These are phyloP conservation scores for Suillus occidentalis DNA, from an alignment of 768 basidiomycete species.

Conservation along the genomic window DNA sequence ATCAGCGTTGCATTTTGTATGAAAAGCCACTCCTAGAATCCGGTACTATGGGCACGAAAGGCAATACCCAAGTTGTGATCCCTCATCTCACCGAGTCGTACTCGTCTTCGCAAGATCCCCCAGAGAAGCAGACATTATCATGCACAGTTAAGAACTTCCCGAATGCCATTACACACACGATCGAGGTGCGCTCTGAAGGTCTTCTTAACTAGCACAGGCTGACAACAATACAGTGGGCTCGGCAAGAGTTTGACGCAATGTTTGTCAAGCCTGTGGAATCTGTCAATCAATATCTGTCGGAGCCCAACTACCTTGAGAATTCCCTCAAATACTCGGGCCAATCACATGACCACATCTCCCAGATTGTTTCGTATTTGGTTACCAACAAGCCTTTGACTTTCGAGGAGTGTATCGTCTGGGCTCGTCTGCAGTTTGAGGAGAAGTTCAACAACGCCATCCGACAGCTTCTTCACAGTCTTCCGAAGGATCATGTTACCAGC, in stretches of 20 bases:
- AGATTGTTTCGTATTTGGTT: conserved; percentile 87
- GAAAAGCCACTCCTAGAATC: conserved; percentile 95
- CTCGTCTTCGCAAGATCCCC: conserved; percentile 96
- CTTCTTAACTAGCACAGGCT: conserved; percentile 4
- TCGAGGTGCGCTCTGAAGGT: conserved; percentile 61
- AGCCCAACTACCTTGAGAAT: conserved; percentile 92
- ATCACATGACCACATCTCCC: conserved; percentile 85
- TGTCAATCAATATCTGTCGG: conserved; percentile 94
- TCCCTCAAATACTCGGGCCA: conserved; percentile 90
- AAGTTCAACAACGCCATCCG: conserved; percentile 92
- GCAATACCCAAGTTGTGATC: conserved; percentile 93
- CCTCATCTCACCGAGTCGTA: conserved; percentile 96
- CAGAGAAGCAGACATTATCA: conserved; percentile 94
- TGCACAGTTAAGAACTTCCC: conserved; percentile 99
- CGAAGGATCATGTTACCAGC: conserved; percentile 89
- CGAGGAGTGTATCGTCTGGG: conserved; percentile 98
- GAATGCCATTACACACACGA: conserved; percentile 95
- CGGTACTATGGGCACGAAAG: conserved; percentile 97
- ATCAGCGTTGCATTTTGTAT: conserved; percentile 96
- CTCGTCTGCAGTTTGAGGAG: conserved; percentile 90
- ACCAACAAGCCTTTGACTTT: conserved; percentile 92
- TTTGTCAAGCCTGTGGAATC: conserved; percentile 94
- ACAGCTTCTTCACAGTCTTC: conserved; percentile 90
- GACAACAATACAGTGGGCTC: conserved; percentile 69
- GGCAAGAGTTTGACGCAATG: conserved; percentile 86